A percentile compares a stretch with the other conserved stretches of the same genome.
Conservation (phyloP, 2,329 filamentous ascomycete genomes). For the Bisporella sp. region DNA sequence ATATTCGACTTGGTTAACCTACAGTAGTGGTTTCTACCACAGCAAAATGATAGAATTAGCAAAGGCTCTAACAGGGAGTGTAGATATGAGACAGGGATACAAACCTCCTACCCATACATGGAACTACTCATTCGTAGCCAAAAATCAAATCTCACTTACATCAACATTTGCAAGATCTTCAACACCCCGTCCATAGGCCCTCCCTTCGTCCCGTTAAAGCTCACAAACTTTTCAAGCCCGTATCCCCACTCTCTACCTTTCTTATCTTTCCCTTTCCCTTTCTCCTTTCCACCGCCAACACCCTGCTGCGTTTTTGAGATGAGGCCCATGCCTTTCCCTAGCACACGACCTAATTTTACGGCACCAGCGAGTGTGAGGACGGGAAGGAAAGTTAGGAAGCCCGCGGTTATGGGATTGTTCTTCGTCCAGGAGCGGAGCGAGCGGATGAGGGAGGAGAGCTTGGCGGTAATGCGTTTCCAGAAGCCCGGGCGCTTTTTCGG, state of each 20-base stretch:
- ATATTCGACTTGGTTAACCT: slow-evolving; percentile 18
- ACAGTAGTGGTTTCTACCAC: slow-evolving; percentile 22
- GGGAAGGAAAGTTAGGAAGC: slow-evolving; percentile 18
- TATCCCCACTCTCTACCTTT: neutral
- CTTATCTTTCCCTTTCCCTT: neutral
- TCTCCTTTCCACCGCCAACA: neutral
- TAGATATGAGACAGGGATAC: neutral
- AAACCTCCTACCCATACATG: neutral
- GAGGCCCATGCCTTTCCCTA: slow-evolving; percentile 2
- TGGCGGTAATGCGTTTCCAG: neutral
- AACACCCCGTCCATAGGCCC: slow-evolving; percentile 23
- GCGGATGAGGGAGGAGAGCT: neutral
- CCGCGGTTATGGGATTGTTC: slow-evolving; percentile 19
- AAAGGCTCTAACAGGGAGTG: neutral
- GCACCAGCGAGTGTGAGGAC: slow-evolving; percentile 14
- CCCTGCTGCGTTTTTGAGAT: neutral
- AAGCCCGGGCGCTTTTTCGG: neutral
- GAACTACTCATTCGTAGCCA: neutral
- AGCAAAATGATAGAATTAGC: too few species aligned
- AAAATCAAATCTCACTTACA: slow-evolving; percentile 15
- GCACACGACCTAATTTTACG: neutral
- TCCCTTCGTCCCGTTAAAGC: neutral
- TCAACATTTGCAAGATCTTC: slow-evolving; percentile 23
- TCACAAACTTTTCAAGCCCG: neutral
- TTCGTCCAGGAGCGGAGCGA: slow-evolving; percentile 10